Evolutionary conservation across 2,329 filamentous ascomycete genomes (phyloP), one percentile per base, ranked within the genome.

Genomic region (Phaeoacremonium minimum): DNA sequence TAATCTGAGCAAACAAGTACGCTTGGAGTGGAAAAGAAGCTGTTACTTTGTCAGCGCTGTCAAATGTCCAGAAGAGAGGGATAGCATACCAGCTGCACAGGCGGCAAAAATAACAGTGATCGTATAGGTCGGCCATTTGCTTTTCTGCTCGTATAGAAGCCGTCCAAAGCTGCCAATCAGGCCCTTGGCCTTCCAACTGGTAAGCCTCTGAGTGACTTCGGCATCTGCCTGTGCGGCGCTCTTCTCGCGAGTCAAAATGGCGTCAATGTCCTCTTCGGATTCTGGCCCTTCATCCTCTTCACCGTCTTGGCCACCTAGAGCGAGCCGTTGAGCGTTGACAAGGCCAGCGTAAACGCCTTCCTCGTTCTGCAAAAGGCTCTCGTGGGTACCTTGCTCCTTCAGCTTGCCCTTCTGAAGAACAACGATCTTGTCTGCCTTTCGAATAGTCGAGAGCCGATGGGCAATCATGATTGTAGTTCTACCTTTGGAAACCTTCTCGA

Each of bases 351-450:
- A 91, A 14, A 84, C 68, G 2, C 84, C 77, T 4, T 65, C 66
- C 5, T 78, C 67, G 26, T 71, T 60, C 4, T 67, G 56, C 2
- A 94, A 66, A 1, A 95, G 71, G 30, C 78, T 73, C 6, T 87
- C 77, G 46, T 95, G 88, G 0, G 76, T 87, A 0, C 88, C 88
- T 46, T 82, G 67, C 56, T 95, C 87, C 7, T 83, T 71, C 0
- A 88, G 75, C 35, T 71, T 62, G 3, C 88, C 88, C 47, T 83
- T 75, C 33, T 83, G 73, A 36, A 94, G 59, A 1, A 94, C 87
- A 7, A 89, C 67, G 36, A 94, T 94, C 26, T 80, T 77, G 51
- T 94, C 83, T 4, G 87, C 87, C 45, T 84, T 78, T 55, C 80
- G 83, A 49, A 88, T 85, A 0, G 85, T 89, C 0, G 82, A 85